A percentile compares a stretch with the other conserved stretches of the same genome.
phyloP scores from a whole-genome alignment of 768 basidiomycete species.

The Infundibulicybe gibba region DNA sequence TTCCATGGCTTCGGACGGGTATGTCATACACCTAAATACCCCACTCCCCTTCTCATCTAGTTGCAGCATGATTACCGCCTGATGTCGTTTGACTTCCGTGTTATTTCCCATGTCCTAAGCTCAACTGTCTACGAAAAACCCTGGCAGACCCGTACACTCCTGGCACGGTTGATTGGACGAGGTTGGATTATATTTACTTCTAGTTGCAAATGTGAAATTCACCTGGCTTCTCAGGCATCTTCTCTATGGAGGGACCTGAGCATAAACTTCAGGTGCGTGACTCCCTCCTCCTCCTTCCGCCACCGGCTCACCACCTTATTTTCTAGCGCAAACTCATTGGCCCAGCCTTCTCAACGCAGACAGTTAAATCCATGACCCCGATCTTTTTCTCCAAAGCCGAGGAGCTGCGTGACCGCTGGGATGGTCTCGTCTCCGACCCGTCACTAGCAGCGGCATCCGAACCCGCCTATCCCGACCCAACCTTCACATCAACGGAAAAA shows the following conservation, averaged over 20 bases:
- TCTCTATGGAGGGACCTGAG: constrained; percentile 48
- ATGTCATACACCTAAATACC: constrained; percentile 1
- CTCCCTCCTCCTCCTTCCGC: background rate
- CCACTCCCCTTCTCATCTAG: background rate
- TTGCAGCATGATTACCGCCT: constrained; percentile 49
- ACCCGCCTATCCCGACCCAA: constrained; percentile 6
- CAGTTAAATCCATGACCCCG: constrained; percentile 40
- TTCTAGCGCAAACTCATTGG: constrained; percentile 40
- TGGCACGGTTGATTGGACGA: constrained; percentile 46
- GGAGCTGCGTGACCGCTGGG: constrained; percentile 44
- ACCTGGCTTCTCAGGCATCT: constrained; percentile 31
- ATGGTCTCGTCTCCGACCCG: constrained; percentile 19
- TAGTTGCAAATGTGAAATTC: background rate
- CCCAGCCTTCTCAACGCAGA: constrained; percentile 45
- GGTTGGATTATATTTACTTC: constrained; percentile 23
- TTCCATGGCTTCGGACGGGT: constrained; percentile 56
- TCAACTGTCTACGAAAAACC: constrained; percentile 51
- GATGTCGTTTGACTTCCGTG: constrained; percentile 48
- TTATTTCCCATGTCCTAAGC: constrained; percentile 43
- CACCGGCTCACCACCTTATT: too few relatives aligned
- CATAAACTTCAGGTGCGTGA: constrained; percentile 36
- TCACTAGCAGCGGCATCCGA: background rate
- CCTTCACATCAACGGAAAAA: constrained; percentile 6
- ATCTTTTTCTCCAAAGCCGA: constrained; percentile 50
- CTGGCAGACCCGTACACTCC: constrained; percentile 47